phyloP scores from a whole-genome alignment of 352 stramenopile genomes.

The Phytophthora aleatoria region DNA sequence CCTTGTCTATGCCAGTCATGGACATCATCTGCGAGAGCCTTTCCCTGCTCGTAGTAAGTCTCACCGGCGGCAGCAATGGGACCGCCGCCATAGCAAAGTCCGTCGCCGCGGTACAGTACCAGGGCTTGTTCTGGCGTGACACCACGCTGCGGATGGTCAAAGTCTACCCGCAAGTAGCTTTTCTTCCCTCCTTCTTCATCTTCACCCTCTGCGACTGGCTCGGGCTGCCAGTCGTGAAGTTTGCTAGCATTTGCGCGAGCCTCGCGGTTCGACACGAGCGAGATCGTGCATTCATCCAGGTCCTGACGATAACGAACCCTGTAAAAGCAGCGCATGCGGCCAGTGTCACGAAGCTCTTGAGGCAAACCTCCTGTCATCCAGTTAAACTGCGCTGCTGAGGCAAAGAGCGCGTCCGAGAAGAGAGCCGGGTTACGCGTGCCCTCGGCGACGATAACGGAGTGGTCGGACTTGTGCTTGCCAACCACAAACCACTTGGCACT shows the following conservation, averaged over 20 bases:
- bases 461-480: slow-evolving; percentile 70
- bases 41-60: slow-evolving; percentile 73
- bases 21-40: slow-evolving; percentile 45
- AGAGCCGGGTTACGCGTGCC: slow-evolving; percentile 92
- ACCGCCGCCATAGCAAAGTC: slow-evolving; percentile 79
- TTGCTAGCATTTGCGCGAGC: slow-evolving; percentile 39
- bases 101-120: slow-evolving; percentile 85
- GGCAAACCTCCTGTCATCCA: slow-evolving; percentile 84
- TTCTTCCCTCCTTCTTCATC: slow-evolving; percentile 4
- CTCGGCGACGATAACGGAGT: slow-evolving; percentile 87
- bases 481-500: slow-evolving; percentile 92
- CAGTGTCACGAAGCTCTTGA: slow-evolving; percentile 41
- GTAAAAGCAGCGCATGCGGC: slow-evolving; percentile 70
- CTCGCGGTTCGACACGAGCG: slow-evolving; percentile 52
- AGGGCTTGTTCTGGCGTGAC: slow-evolving; percentile 86
- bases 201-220: slow-evolving; percentile 12
- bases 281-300: slow-evolving; percentile 64
- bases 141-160: slow-evolving; percentile 81
- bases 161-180: slow-evolving; percentile 71
- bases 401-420: slow-evolving; percentile 87
- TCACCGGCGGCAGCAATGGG: slow-evolving; percentile 65
- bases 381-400: slow-evolving; percentile 82
- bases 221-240: slow-evolving; percentile 57
- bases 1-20: slow-evolving; percentile 59
- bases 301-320: slow-evolving; percentile 84